phyloP scores from a whole-genome alignment of 345 rosid genomes.

The Citrus medica region DNA sequence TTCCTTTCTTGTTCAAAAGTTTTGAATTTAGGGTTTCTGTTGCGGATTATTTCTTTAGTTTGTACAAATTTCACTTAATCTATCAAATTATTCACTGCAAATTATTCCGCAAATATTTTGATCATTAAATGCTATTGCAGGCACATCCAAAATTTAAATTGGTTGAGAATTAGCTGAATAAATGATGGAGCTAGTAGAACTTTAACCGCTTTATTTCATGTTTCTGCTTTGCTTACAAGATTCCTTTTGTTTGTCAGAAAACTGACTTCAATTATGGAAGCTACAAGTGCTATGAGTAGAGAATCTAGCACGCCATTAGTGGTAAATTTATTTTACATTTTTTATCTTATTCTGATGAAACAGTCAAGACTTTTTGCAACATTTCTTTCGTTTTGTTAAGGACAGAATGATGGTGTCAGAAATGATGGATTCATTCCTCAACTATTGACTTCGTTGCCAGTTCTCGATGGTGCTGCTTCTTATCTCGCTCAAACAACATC shows the following conservation, averaged over 20 bases:
- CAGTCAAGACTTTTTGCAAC: background rate
- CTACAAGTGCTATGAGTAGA: conserved; percentile 19
- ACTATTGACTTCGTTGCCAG: conserved; percentile 43
- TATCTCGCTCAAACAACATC: conserved; percentile 53
- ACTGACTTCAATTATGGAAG: conserved; percentile 17
- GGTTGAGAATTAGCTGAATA: background rate
- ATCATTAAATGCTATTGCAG: background rate
- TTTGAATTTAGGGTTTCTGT: background rate
- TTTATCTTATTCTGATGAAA: background rate
- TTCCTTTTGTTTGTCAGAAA: conserved; percentile 7
- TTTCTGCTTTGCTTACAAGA: background rate
- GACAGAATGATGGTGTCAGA: conserved; percentile 3
- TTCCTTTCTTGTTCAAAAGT: background rate
- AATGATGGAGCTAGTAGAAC: background rate
- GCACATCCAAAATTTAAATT: background rate
- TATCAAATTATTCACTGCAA: background rate
- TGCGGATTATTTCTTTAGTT: background rate
- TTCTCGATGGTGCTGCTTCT: conserved; percentile 49
- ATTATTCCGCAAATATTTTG: no score
- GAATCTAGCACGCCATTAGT: conserved; percentile 20
- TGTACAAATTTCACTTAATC: background rate
- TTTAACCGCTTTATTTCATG: background rate
- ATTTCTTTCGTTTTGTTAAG: background rate
- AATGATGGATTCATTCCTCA: conserved; percentile 39
- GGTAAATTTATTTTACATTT: conserved; percentile 11